Evolutionary conservation across 768 basidiomycete genomes (phyloP).

Genomic region (Myochromella boudieri): DNA sequence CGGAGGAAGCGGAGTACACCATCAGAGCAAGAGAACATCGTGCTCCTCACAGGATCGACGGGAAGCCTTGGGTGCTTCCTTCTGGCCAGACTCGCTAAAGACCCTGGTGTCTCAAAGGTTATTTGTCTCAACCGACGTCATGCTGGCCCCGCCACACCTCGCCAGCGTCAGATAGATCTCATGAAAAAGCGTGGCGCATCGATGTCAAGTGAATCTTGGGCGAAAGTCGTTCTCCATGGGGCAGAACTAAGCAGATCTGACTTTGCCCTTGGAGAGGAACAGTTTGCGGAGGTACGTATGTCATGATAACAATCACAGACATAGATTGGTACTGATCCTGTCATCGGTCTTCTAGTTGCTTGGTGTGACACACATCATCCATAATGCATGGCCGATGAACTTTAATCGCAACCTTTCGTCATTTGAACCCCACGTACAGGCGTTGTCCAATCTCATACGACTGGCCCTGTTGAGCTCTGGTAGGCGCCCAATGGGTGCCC

Average conservation of each 20-base stretch:
- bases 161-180: conserved; percentile 26
- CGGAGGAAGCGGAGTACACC: conserved; percentile 8
- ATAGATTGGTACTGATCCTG: conserved; percentile 1
- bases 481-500: conserved; percentile 12
- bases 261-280: conserved; percentile 24
- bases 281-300: conserved; percentile 24
- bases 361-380: conserved; percentile 28
- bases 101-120: conserved; percentile 26
- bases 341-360: conserved; percentile 19
- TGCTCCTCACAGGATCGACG: conserved; percentile 38
- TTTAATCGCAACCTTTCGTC: conserved; percentile 41
- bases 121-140: conserved; percentile 30
- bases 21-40: conserved; percentile 19
- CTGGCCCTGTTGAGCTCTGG: conserved; percentile 23
- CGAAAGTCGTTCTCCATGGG: conserved; percentile 28
- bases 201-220: conserved; percentile 24
- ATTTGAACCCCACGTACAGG: conserved; percentile 40
- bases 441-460: conserved; percentile 30
- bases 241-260: conserved; percentile 25
- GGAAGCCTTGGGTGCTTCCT: conserved; percentile 36
- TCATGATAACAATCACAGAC: not conserved
- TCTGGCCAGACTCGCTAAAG: conserved; percentile 25
- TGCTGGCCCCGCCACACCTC: conserved; percentile 12
- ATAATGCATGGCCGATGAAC: conserved; percentile 45
- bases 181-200: conserved; percentile 29